Base-by-base conservation (phyloP, 176 grass and related monocot species). In the Zoysia japonica region DNA sequence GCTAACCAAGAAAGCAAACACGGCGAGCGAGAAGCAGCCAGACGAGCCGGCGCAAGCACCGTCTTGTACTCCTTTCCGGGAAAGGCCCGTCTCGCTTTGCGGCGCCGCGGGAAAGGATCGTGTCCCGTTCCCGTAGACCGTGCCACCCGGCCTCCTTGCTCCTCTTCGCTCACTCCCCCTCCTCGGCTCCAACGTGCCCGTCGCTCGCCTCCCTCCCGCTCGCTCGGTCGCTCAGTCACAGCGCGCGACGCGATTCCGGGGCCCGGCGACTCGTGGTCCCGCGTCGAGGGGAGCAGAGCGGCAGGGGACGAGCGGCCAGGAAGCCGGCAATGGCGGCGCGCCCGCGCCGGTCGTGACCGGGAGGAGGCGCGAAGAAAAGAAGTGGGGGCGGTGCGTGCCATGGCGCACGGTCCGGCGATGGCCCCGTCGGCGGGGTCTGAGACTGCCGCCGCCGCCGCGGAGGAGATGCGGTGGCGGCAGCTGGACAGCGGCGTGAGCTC, bases 281-380 rank as follows among this genome's bases (percentile, higher is more conserved):
- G 10, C 39, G 5, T 17, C 50, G 39, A 50, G 76, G 47, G 39
- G 28, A 28, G 28, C 28, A 28, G 56, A 68, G 63, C 63, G 7
- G 11, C 39, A 17, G 65, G 0, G 15, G 40, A 7, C 2, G 2
- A 7, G 41, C 1, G 15, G 69, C 54, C 48, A 8, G 36, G 49
- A 42, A 6, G 40, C 19, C 19, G 42, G 47, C 63, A 75, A 80
- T 88, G 86, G 81, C 64, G 86, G 47, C 67, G 40, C 67, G 49
- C 19, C 20, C 10, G 56, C 70, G 56, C 40, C 40, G 20, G 70
- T 50, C 53, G 76, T 87, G 80, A 87, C 49, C n/a, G n/a, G 17
- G 56, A 51, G 65, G 71, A 11, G 7, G 14, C 28, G 28, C 28
- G 28, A 28, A 28, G 66, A 15, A 81, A 39, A 13, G 7, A 57